phyloP scores from a whole-genome alignment of 345 rosid genomes.

The Syzygium oleosum region DNA sequence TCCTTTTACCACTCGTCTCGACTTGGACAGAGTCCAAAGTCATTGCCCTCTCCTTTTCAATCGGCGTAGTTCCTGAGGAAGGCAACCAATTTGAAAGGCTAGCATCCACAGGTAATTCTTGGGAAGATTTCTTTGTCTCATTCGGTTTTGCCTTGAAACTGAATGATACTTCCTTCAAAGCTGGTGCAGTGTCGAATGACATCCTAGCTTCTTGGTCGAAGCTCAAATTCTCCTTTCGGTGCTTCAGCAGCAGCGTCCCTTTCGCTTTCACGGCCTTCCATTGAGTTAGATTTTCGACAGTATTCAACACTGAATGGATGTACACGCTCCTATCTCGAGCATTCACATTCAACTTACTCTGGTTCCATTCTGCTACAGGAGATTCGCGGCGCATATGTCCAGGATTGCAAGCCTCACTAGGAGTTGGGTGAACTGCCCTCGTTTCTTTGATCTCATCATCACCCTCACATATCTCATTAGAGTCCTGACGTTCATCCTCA shows the following conservation, averaged over 20 bases:
- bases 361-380: constrained; percentile 16
- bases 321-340: constrained; percentile 38
- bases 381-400: neutral
- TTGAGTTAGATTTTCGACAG: constrained; percentile 82
- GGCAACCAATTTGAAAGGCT: constrained; percentile 91
- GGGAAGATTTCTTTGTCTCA: constrained; percentile 29
- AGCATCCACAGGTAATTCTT: constrained; percentile 58
- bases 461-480: constrained; percentile 20
- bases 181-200: constrained; percentile 20
- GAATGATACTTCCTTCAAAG: constrained; percentile 20
- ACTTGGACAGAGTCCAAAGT: constrained; percentile 18
- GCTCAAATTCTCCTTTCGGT: constrained; percentile 59
- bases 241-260: constrained; percentile 31
- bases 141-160: constrained; percentile 30
- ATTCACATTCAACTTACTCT: constrained; percentile 12
- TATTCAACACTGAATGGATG: constrained; percentile 57
- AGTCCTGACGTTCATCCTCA: constrained; percentile 2
- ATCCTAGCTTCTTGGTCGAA: constrained; percentile 24
- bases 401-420: neutral
- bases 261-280: constrained; percentile 74
- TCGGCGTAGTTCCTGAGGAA: constrained; percentile 46
- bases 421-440: neutral
- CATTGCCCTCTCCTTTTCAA: constrained; percentile 23
- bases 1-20: constrained; percentile 29
- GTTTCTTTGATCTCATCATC: constrained; percentile 11